These are phyloP conservation scores for Canavalia ensiformis DNA, from an alignment of 306 rosid species.

Conservation along the genomic window DNA sequence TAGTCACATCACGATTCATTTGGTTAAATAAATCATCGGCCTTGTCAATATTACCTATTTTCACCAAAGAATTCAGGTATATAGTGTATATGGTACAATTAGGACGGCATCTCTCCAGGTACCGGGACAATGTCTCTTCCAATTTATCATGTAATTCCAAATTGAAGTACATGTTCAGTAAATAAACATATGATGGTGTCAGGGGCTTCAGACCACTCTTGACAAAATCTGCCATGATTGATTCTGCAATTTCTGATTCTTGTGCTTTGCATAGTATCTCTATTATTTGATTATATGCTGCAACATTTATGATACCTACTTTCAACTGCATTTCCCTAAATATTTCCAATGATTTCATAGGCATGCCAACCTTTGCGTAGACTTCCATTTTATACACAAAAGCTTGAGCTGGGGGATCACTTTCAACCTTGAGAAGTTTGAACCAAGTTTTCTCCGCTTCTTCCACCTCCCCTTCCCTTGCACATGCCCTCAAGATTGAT, in stretches of 20 bases:
- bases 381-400: slow-evolving; percentile 90
- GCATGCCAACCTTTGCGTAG: slow-evolving; percentile 76
- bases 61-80: slow-evolving; percentile 90
- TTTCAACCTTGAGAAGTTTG: slow-evolving; percentile 61
- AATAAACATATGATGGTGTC: slow-evolving; percentile 67
- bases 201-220: slow-evolving; percentile 76
- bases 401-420: slow-evolving; percentile 67
- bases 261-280: slow-evolving; percentile 79
- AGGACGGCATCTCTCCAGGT: slow-evolving; percentile 83
- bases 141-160: slow-evolving; percentile 71
- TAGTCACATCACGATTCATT: slow-evolving; percentile 63
- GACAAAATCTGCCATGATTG: slow-evolving; percentile 74
- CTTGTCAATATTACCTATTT: slow-evolving; percentile 71
- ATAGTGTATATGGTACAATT: slow-evolving; percentile 70
- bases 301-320: slow-evolving; percentile 57
- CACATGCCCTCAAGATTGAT: slow-evolving; percentile 83
- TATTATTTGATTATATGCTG: slow-evolving; percentile 78
- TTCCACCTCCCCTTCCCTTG: slow-evolving; percentile 73
- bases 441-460: slow-evolving; percentile 80
- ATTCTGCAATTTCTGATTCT: slow-evolving; percentile 77
- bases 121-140: slow-evolving; percentile 72
- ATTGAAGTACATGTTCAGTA: slow-evolving; percentile 80
- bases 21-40: slow-evolving; percentile 76
- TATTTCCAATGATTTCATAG: slow-evolving; percentile 68
- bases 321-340: slow-evolving; percentile 81